Percentiles rank a stretch among this genome's conserved stretches.
Evolutionary conservation across 371 early-diverging fungal species (phyloP).

Genomic region (Choanephora cucurbitarum): DNA sequence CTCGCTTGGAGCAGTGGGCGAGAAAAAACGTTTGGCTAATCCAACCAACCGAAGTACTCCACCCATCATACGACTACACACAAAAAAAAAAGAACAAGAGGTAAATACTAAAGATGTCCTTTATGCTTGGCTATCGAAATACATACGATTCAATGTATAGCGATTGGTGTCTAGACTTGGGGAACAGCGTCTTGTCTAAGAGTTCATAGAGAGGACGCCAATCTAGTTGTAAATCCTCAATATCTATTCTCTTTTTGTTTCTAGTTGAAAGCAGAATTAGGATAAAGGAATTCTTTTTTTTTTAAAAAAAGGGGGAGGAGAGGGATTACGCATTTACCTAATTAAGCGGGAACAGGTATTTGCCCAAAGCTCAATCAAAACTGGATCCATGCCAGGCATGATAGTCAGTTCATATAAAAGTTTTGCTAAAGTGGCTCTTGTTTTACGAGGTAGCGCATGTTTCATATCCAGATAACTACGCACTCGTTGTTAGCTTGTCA

Average conservation of each 20-base stretch:
- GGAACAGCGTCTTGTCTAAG: slow-evolving; percentile 56
- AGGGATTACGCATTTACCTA: too few relatives aligned
- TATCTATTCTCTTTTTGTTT: slow-evolving; percentile 51
- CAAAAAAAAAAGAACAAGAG: not conserved
- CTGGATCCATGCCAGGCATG: slow-evolving; percentile 66
- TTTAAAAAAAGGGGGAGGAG: too few relatives aligned
- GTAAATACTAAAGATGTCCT: too few relatives aligned
- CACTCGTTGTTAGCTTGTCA: not conserved
- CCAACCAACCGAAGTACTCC: slow-evolving; percentile 42
- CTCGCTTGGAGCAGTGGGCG: slow-evolving; percentile 63
- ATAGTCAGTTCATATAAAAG: slow-evolving; percentile 57
- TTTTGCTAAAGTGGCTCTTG: slow-evolving; percentile 60
- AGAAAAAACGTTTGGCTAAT: slow-evolving; percentile 60
- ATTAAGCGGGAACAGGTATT: slow-evolving; percentile 55
- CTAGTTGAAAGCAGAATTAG: slow-evolving; percentile 12
- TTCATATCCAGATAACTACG: slow-evolving; percentile 68
- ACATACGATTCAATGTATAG: slow-evolving; percentile 58
- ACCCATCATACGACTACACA: slow-evolving; percentile 34
- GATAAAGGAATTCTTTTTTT: not conserved
- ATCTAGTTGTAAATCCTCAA: slow-evolving; percentile 61
- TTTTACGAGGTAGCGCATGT: slow-evolving; percentile 58
- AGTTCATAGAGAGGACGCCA: slow-evolving; percentile 79
- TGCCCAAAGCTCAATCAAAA: slow-evolving; percentile 61
- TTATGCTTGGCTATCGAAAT: slow-evolving; percentile 11
- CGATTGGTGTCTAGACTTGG: slow-evolving; percentile 65